A percentile compares a stretch with the other conserved stretches of the same genome.
Evolutionary conservation across 495 filamentous ascomycete species (phyloP).

Genomic region (Talaromyces stipitatus): DNA sequence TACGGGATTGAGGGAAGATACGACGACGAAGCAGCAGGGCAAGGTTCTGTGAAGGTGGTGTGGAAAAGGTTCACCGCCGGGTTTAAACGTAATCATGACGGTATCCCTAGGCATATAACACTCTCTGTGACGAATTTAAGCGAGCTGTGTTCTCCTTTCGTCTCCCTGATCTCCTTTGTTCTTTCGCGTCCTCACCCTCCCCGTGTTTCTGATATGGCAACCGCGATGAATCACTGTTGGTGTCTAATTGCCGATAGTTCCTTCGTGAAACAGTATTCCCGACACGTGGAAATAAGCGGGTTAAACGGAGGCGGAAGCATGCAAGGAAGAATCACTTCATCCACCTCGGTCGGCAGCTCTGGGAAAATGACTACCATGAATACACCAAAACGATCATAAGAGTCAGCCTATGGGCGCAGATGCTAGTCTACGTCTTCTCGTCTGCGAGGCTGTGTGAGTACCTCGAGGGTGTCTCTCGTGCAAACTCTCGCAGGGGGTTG

Average conservation of each 20-base stretch:
- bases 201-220: neutral
- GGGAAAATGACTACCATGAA: neutral
- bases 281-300: neutral
- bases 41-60: neutral
- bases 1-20: neutral
- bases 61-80: neutral
- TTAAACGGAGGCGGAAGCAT: neutral
- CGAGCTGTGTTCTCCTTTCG: neutral
- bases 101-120: neutral
- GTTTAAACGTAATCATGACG: neutral
- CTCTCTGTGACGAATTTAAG: too few relatives aligned
- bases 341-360: neutral
- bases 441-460: slow-evolving; percentile 4
- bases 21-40: neutral
- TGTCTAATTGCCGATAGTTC: neutral
- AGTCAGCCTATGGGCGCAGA: neutral
- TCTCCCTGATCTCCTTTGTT: too few relatives aligned
- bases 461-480: slow-evolving; percentile 3
- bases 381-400: neutral
- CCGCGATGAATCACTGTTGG: neutral
- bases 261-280: neutral
- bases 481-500: slow-evolving; percentile 4
- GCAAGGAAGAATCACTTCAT: neutral
- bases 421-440: neutral
- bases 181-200: too few relatives aligned